phyloP scores from a whole-genome alignment of 768 basidiomycete genomes.

The Tulasnella calospora region DNA sequence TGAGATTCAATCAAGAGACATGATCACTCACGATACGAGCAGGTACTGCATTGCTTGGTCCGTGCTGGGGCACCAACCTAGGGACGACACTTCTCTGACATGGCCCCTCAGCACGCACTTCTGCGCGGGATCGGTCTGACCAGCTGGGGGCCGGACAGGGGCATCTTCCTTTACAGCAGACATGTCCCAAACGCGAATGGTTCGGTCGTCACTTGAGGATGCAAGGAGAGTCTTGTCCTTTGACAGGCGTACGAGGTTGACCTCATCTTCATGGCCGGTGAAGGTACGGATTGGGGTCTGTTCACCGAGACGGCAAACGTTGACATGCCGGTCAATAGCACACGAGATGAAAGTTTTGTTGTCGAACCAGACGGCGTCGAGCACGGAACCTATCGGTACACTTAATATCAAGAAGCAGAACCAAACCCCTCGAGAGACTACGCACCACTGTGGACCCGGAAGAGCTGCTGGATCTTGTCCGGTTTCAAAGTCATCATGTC shows the following conservation, averaged over 20 bases:
- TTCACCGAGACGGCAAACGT: constrained; percentile 56
- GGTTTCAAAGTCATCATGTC: constrained; percentile 59
- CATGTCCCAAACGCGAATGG: constrained; percentile 71
- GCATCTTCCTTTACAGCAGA: constrained; percentile 33
- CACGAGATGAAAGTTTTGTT: constrained; percentile 67
- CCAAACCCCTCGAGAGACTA: constrained; percentile 8
- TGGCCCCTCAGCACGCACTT: constrained; percentile 56
- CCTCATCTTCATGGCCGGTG: constrained; percentile 70
- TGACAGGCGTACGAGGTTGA: constrained; percentile 73
- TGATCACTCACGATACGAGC: constrained; percentile 59
- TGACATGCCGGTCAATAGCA: constrained; percentile 60
- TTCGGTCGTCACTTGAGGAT: constrained; percentile 77
- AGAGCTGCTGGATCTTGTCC: constrained; percentile 48
- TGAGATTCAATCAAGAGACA: constrained; percentile 3
- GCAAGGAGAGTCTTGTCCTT: constrained; percentile 61
- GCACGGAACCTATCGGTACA: constrained; percentile 54
- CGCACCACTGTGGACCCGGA: constrained; percentile 60
- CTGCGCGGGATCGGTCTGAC: constrained; percentile 33
- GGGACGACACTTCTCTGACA: constrained; percentile 55
- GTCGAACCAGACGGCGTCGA: constrained; percentile 77
- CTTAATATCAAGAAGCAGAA: not conserved
- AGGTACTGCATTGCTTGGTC: constrained; percentile 48
- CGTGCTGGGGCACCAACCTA: constrained; percentile 64
- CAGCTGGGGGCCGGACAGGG: constrained; percentile 11
- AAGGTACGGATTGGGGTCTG: constrained; percentile 53